These are phyloP conservation scores for Elsinoe fawcettii DNA, from an alignment of 2,329 filamentous ascomycete species.

Conservation along the genomic window DNA sequence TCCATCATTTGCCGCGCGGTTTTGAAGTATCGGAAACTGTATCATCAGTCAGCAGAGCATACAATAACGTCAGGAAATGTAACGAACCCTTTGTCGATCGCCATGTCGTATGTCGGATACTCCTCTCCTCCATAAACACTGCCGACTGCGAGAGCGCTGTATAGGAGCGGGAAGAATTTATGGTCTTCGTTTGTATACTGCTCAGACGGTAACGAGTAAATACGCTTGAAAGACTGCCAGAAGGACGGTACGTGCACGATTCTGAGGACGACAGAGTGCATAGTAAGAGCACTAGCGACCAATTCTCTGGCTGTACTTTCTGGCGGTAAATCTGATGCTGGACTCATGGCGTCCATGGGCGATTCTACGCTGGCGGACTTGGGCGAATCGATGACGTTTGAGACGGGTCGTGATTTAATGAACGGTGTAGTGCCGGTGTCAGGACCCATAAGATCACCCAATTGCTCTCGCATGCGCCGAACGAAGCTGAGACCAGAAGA, in stretches of 20 bases:
- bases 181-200: constrained; percentile 40
- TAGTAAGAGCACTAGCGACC: constrained; percentile 53
- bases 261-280: constrained; percentile 56
- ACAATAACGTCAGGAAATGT: background rate
- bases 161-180: constrained; percentile 41
- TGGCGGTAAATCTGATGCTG: constrained; percentile 60
- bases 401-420: constrained; percentile 46
- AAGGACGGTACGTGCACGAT: constrained; percentile 78
- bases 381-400: constrained; percentile 62
- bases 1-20: constrained; percentile 43
- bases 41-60: background rate
- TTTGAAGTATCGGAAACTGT: constrained; percentile 43
- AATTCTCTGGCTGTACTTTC: constrained; percentile 49
- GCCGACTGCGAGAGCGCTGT: constrained; percentile 42
- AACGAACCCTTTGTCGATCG: constrained; percentile 41
- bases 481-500: constrained; percentile 90
- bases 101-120: constrained; percentile 36
- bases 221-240: constrained; percentile 63
- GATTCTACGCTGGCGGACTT: constrained; percentile 50
- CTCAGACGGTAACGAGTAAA: constrained; percentile 60
- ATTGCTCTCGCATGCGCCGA: constrained; percentile 76
- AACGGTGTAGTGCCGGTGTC: constrained; percentile 52
- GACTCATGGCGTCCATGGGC: constrained; percentile 49
- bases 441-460: constrained; percentile 66
- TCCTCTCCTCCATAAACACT: constrained; percentile 37